Base-by-base conservation (phyloP, 495 filamentous ascomycete genomes). In the Penicillium longicatenatum region DNA sequence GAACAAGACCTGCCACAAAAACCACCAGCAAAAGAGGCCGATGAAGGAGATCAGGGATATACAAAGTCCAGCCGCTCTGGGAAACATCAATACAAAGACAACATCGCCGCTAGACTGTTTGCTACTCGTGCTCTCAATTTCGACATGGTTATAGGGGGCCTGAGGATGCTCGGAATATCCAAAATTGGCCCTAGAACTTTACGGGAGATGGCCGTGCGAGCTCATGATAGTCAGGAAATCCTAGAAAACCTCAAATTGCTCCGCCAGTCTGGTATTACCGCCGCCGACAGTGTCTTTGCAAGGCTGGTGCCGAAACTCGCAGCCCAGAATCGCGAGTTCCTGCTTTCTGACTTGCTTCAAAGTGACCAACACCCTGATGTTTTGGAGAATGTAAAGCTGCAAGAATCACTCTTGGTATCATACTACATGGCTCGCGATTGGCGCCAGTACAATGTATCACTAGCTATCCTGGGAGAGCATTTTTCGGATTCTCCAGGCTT, bases 361-460 rank as follows among this genome's bases (percentile, higher is more conserved):
- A 87, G 83, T 50, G 90, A 93, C 62, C 84, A 91, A 44, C 89
- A 94, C 68, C 89, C 89, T 0, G 89, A 92, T 57, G 77, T 82
- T 5, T 83, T 89, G 22, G 89, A 91, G 52, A 85, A 96, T 67
- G 46, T 47, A 1, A 41, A 73, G 1, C 61, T 85, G 3, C 89
- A 90, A 63, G 81, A 86, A 60, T 69, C 68, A 6, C 69, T 89
- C 8, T 70, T 89, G 9, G 47, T 72, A 2, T 73, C 71, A 14
- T 83, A 83, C 61, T 75, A 85, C 26, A 64, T 75, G 35, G 57
- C 65, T 31, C 67, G 71, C 24, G 81, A 88, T 46, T 79, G 72
- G 74, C 72, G 67, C 14, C 75, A 80, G 53, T 82, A 84, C 52
- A 77, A 83, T 53, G 61, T 82, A 49, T 84, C 82, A 2, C 59